Percentiles rank a stretch among this genome's conserved stretches.
These are phyloP conservation scores for Golubevia sp. DNA, from an alignment of 1,284 basidiomycete species.

Conservation along the genomic window DNA sequence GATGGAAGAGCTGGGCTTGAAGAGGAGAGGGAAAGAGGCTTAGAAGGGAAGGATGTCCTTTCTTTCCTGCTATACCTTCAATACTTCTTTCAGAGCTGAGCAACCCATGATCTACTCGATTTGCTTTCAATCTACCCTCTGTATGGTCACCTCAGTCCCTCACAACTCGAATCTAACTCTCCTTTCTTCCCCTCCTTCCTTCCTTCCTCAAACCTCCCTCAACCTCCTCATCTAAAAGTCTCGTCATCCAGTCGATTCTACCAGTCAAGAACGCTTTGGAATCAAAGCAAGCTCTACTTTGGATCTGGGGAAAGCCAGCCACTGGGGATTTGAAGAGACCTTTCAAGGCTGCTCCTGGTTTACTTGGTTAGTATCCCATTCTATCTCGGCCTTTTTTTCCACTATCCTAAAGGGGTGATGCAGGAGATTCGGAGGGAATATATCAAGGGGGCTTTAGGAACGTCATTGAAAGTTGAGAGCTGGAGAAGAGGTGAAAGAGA, in stretches of 20 bases:
- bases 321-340: slow-evolving; percentile 88
- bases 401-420: no score
- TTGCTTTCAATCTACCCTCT: background rate
- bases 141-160: slow-evolving; percentile 3
- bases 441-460: no score
- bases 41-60: background rate
- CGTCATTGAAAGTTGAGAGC: no score
- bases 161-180: background rate
- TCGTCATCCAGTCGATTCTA: slow-evolving; percentile 59
- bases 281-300: slow-evolving; percentile 58
- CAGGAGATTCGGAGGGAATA: no score
- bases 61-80: background rate
- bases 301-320: slow-evolving; percentile 64
- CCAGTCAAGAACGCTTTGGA: slow-evolving; percentile 60
- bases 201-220: background rate
- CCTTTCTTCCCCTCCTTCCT: background rate
- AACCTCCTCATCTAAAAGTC: background rate
- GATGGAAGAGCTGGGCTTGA: background rate
- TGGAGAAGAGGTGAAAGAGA: no score
- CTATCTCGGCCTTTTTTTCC: no score
- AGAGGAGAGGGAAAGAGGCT: background rate
- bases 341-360: slow-evolving; percentile 78
- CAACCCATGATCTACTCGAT: background rate
- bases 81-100: background rate
- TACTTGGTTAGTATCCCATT: slow-evolving; percentile 68